These are phyloP conservation scores for Claviceps africana DNA, from an alignment of 2,329 filamentous ascomycete species.

Conservation along the genomic window DNA sequence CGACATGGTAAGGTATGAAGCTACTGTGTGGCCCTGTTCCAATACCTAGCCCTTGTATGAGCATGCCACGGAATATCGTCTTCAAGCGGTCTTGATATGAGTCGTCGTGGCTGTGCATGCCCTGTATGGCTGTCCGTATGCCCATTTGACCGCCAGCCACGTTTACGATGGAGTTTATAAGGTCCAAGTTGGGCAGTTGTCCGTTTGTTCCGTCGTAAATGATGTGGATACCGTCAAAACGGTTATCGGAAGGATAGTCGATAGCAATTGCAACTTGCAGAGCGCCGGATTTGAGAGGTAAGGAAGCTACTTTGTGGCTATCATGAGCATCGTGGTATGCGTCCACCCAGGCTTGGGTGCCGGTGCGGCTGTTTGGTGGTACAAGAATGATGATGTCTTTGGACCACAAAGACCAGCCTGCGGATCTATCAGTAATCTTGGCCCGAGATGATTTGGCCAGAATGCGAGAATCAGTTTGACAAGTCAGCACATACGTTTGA, in stretches of 20 bases:
- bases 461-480: background rate
- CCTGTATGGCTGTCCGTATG: constrained; percentile 68
- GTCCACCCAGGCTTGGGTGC: constrained; percentile 92
- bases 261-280: constrained; percentile 87
- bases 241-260: constrained; percentile 74
- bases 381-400: constrained; percentile 95
- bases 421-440: constrained; percentile 8
- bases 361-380: constrained; percentile 75
- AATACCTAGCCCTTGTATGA: constrained; percentile 79
- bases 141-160: constrained; percentile 89
- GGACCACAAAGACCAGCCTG: constrained; percentile 92
- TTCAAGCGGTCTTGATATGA: constrained; percentile 67
- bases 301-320: constrained; percentile 51
- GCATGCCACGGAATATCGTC: constrained; percentile 85
- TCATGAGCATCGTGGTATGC: constrained; percentile 89
- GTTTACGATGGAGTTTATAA: constrained; percentile 84
- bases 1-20: constrained; percentile 96
- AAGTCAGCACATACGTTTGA: constrained; percentile 49
- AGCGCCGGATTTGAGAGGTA: constrained; percentile 84
- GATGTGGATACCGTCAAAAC: constrained; percentile 79
- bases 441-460: background rate
- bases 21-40: constrained; percentile 84
- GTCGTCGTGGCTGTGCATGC: constrained; percentile 73
- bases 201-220: constrained; percentile 94
- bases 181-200: constrained; percentile 84